Percentiles rank a stretch among this genome's conserved stretches.
phyloP scores from a whole-genome alignment of 2,329 filamentous ascomycete genomes.

The Furcasterigmium sp. region DNA sequence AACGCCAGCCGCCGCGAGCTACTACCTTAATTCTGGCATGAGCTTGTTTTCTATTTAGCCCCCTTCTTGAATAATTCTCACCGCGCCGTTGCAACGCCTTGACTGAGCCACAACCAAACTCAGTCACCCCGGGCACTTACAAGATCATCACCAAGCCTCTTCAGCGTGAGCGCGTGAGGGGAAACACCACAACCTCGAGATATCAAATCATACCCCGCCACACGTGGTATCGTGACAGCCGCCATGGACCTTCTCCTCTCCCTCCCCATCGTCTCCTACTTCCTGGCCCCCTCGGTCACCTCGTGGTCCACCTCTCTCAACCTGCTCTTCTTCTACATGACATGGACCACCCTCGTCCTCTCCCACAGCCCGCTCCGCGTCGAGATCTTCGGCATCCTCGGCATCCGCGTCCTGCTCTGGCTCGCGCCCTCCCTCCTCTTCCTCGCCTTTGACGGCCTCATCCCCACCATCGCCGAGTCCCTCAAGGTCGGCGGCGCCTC shows the following conservation, averaged over 20 bases:
- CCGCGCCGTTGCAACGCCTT: no score
- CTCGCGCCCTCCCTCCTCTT: constrained; percentile 68
- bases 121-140: no score
- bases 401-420: constrained; percentile 65
- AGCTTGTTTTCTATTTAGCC: no score
- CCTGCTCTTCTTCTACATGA: constrained; percentile 83
- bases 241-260: constrained; percentile 64
- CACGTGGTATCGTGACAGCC: constrained; percentile 1
- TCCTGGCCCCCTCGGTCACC: constrained; percentile 54
- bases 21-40: no score
- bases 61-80: no score
- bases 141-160: no score
- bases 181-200: no score
- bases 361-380: constrained; percentile 71
- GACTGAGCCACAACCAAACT: no score
- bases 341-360: constrained; percentile 78
- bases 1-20: no score
- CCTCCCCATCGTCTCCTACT: constrained; percentile 65
- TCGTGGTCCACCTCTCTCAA: constrained; percentile 78
- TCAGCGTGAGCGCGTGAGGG: no score
- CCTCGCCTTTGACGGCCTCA: constrained; percentile 63
- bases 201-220: no score
- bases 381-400: constrained; percentile 66
- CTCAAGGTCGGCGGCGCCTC: constrained; percentile 61
- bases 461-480: constrained; percentile 63